Conservation (phyloP, 108 stramenopile species). For the Cyclotella atomus region DNA sequence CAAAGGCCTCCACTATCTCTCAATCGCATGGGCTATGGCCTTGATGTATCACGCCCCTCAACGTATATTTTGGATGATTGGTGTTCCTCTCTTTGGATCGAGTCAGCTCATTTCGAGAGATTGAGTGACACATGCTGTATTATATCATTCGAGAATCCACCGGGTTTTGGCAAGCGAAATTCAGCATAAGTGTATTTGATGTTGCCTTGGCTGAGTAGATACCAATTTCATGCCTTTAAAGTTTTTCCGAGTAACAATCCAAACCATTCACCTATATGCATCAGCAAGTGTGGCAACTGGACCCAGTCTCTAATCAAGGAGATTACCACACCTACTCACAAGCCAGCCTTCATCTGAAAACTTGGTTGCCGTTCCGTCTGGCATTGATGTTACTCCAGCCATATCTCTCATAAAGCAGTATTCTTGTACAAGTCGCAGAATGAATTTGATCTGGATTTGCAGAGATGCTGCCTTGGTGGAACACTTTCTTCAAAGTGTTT, state of each 20-base stretch:
- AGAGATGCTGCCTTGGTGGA: slow-evolving; percentile 46
- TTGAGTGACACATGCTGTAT: slow-evolving; percentile 32
- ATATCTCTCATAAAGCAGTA: slow-evolving; percentile 38
- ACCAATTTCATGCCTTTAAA: slow-evolving; percentile 48
- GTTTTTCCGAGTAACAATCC: slow-evolving; percentile 38
- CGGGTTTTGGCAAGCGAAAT: slow-evolving; percentile 45
- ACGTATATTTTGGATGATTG: slow-evolving; percentile 29
- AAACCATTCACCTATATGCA: slow-evolving; percentile 36
- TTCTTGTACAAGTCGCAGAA: slow-evolving; percentile 26
- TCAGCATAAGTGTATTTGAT: slow-evolving; percentile 47
- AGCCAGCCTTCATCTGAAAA: slow-evolving; percentile 40
- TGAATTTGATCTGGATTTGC: slow-evolving; percentile 51
- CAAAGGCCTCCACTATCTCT: slow-evolving; percentile 36
- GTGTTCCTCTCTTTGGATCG: slow-evolving; percentile 22
- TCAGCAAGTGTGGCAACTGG: slow-evolving; percentile 46
- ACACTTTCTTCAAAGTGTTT: slow-evolving; percentile 32
- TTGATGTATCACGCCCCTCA: slow-evolving; percentile 33
- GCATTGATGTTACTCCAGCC: slow-evolving; percentile 50
- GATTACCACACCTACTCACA: slow-evolving; percentile 32
- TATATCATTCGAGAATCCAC: slow-evolving; percentile 42
- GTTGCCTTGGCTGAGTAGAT: slow-evolving; percentile 37
- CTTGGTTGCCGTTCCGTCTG: slow-evolving; percentile 43
- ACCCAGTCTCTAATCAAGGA: slow-evolving; percentile 36
- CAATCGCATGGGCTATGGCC: slow-evolving; percentile 19
- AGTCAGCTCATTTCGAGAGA: slow-evolving; percentile 27